Conservation (phyloP, 768 basidiomycete genomes). For the Boletellus ananas region DNA sequence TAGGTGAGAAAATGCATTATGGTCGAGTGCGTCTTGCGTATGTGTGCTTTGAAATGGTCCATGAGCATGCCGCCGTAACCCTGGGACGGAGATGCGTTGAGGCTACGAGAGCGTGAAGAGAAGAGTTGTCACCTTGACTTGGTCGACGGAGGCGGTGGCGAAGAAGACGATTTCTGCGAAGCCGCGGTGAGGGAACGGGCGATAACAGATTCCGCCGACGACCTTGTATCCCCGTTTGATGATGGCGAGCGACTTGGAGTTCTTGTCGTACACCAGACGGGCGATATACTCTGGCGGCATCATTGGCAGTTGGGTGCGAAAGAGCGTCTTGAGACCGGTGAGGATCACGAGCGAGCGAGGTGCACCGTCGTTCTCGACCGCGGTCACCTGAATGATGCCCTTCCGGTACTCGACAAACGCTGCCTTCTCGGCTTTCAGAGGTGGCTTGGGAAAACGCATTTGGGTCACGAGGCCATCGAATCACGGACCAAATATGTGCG, state of each 20-base stretch:
- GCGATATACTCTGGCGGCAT: conserved; percentile 99
- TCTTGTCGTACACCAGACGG: conserved; percentile 86
- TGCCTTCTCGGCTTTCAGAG: conserved; percentile 66
- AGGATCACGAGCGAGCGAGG: conserved; percentile 80
- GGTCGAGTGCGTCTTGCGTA: conserved; percentile 73
- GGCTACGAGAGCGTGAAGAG: background rate
- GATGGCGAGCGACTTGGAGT: conserved; percentile 91
- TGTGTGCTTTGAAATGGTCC: conserved; percentile 96
- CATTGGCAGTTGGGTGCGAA: conserved; percentile 95
- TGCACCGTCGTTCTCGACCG: conserved; percentile 79
- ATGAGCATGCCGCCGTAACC: conserved; percentile 98
- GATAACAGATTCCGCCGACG: conserved; percentile 95
- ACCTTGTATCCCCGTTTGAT: conserved; percentile 94
- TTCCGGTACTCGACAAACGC: conserved; percentile 76
- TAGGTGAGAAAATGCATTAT: conserved; percentile 97
- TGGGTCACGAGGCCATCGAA: conserved; percentile 1
- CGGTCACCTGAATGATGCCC: conserved; percentile 76
- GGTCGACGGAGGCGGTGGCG: conserved; percentile 92
- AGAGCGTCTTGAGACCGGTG: conserved; percentile 93
- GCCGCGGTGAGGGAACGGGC: conserved; percentile 90
- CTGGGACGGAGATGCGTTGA: conserved; percentile 37
- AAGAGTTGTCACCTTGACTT: conserved; percentile 72
- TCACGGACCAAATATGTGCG: background rate
- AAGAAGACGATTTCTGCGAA: conserved; percentile 99
- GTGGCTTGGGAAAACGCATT: conserved; percentile 37